These are phyloP conservation scores for Boletellus deceptivus DNA, from an alignment of 1,284 basidiomycete genomes.

Conservation along the genomic window DNA sequence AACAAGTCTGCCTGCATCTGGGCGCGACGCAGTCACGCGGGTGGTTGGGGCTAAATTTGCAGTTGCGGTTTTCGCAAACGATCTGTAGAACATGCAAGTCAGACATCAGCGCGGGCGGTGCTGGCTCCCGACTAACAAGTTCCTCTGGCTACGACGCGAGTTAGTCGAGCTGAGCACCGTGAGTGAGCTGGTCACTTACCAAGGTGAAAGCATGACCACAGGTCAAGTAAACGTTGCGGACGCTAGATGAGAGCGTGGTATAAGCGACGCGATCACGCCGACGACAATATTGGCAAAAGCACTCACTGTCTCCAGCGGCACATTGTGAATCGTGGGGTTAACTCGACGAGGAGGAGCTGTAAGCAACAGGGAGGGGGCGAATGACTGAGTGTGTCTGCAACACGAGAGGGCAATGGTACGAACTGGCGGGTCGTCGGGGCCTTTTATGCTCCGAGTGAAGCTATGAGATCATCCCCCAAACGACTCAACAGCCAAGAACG, in stretches of 20 bases:
- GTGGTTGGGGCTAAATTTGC: slow-evolving; percentile 49
- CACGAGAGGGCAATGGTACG: slow-evolving; percentile 12
- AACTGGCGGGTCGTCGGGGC: slow-evolving; percentile 9
- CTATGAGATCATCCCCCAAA: slow-evolving; percentile 28
- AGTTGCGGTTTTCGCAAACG: slow-evolving; percentile 39
- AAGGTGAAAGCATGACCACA: slow-evolving; percentile 40
- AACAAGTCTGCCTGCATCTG: slow-evolving; percentile 43
- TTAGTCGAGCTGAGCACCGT: slow-evolving; percentile 9
- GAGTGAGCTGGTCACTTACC: slow-evolving; percentile 27
- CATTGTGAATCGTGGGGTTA: slow-evolving; percentile 25
- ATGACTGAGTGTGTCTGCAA: background rate
- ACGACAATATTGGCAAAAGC: background rate
- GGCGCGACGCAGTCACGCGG: slow-evolving; percentile 40
- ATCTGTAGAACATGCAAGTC: slow-evolving; percentile 31
- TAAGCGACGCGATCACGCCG: slow-evolving; percentile 13
- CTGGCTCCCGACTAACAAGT: slow-evolving; percentile 19
- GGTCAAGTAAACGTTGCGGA: slow-evolving; percentile 41
- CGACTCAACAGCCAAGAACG: slow-evolving; percentile 15
- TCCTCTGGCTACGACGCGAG: slow-evolving; percentile 29
- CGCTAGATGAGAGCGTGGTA: slow-evolving; percentile 22
- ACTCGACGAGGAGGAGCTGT: background rate
- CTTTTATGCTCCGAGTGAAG: slow-evolving; percentile 28
- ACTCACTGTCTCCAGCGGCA: slow-evolving; percentile 41
- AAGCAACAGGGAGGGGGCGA: background rate
- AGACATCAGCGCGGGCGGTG: slow-evolving; percentile 13